Conservation (phyloP, 176 grass and related monocot genomes). For the Oropetium thomaeum region DNA sequence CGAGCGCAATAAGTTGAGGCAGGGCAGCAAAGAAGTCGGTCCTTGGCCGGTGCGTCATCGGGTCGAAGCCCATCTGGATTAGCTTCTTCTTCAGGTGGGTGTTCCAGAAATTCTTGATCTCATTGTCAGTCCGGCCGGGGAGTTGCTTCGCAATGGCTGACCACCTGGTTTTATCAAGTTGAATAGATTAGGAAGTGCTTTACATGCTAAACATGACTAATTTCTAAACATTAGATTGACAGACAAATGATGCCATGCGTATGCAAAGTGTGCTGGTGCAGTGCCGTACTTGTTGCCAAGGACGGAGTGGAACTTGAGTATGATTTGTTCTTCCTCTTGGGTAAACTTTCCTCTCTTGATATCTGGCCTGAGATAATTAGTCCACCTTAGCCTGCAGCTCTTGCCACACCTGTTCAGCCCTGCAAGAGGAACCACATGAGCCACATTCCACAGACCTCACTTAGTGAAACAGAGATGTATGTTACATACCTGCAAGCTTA, state of each 20-base stretch:
- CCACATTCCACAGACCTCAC: constrained; percentile 21
- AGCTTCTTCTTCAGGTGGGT: constrained; percentile 98
- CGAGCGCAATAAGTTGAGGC: constrained; percentile 74
- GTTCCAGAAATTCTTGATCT: constrained; percentile 99
- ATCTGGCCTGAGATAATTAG: constrained; percentile 90
- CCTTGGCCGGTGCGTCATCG: constrained; percentile 86
- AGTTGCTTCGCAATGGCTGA: constrained; percentile 83
- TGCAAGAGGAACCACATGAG: constrained; percentile 33
- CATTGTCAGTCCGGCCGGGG: constrained; percentile 75
- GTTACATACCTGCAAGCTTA: constrained; percentile 69
- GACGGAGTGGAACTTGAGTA: constrained; percentile 76
- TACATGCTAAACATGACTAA: neutral
- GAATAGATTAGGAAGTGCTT: constrained; percentile 8
- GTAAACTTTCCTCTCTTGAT: constrained; percentile 98
- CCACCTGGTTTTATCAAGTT: constrained; percentile 65
- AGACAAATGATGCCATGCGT: constrained; percentile 21
- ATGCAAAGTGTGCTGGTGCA: constrained; percentile 2
- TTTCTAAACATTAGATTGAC: constrained; percentile 2
- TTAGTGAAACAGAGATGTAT: neutral
- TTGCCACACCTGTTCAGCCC: constrained; percentile 96
- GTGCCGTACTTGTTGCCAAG: constrained; percentile 89
- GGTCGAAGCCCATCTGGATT: constrained; percentile 98
- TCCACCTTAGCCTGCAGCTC: constrained; percentile 98
- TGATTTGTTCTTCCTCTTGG: constrained; percentile 75
- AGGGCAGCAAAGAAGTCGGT: constrained; percentile 88